phyloP scores from a whole-genome alignment of 1,284 basidiomycete genomes.

The Boletellus dicymbophilus region DNA sequence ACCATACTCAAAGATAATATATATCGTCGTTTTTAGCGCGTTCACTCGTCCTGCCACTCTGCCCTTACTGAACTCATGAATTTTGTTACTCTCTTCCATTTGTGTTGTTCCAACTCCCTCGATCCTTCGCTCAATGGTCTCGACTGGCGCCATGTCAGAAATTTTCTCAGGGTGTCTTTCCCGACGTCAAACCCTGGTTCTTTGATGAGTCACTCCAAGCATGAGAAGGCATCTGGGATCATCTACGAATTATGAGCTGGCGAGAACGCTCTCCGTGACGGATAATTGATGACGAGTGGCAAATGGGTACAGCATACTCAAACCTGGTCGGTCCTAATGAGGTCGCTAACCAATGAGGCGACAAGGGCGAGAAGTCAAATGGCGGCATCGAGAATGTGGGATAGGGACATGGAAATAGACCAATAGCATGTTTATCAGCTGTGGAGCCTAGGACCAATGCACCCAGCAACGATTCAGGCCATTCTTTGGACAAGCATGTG shows the following conservation, averaged over 20 bases:
- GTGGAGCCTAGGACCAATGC: not conserved
- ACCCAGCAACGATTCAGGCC: conserved; percentile 37
- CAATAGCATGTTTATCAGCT: not conserved
- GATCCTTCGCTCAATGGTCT: conserved; percentile 58
- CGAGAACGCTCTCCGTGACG: not conserved
- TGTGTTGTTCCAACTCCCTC: conserved; percentile 85
- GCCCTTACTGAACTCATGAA: conserved; percentile 79
- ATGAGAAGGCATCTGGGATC: conserved; percentile 13
- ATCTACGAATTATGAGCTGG: conserved; percentile 5
- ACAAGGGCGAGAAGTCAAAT: conserved; percentile 47
- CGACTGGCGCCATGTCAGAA: conserved; percentile 68
- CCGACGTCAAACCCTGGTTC: conserved; percentile 13
- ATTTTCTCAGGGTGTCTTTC: conserved; percentile 64
- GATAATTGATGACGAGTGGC: conserved; percentile 5
- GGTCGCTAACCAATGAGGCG: conserved; percentile 54
- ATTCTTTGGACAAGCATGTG: conserved; percentile 45
- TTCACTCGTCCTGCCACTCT: conserved; percentile 85
- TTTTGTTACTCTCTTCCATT: conserved; percentile 81
- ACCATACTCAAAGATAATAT: not conserved
- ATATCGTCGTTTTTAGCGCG: conserved; percentile 50
- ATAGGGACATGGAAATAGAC: not conserved
- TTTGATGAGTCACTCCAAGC: conserved; percentile 13
- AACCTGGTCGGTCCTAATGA: conserved; percentile 59
- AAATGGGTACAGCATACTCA: conserved; percentile 52
- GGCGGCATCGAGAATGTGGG: conserved; percentile 43